Conservation (phyloP, 176 grass and related monocot species). For the Cymbopogon citratus region DNA sequence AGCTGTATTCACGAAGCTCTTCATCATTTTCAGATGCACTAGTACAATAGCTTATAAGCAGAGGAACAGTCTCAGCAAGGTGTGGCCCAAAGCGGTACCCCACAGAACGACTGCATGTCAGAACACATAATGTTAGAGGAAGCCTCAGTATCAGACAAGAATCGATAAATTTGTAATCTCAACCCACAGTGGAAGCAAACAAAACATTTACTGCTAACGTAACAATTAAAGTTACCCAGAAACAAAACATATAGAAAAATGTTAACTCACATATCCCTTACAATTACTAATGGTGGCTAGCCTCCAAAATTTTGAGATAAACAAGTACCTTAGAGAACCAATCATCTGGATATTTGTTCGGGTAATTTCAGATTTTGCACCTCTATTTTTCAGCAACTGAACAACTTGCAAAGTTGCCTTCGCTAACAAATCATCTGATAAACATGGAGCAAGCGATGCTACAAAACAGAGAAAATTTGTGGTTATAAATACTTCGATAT, state of each 20-base stretch:
- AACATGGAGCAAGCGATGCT: conserved; percentile 89
- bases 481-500: background rate
- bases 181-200: background rate
- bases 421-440: conserved; percentile 89
- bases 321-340: conserved; percentile 87
- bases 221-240: background rate
- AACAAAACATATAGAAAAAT: background rate
- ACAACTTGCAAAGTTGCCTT: conserved; percentile 80
- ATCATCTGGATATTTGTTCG: conserved; percentile 99
- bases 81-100: conserved; percentile 98
- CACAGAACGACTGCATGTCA: conserved; percentile 70
- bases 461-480: conserved; percentile 1
- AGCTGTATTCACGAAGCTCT: conserved; percentile 94
- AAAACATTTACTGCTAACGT: background rate
- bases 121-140: background rate
- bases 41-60: conserved; percentile 91
- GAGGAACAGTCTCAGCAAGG: conserved; percentile 79
- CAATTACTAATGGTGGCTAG: background rate
- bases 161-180: background rate
- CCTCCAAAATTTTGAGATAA: conserved; percentile 3
- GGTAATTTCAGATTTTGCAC: conserved; percentile 69
- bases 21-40: conserved; percentile 96
- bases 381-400: conserved; percentile 67
- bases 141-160: background rate
- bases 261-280: background rate